Base-by-base conservation (phyloP, 441 rosid genomes). In the Eutrema salsugineum region DNA sequence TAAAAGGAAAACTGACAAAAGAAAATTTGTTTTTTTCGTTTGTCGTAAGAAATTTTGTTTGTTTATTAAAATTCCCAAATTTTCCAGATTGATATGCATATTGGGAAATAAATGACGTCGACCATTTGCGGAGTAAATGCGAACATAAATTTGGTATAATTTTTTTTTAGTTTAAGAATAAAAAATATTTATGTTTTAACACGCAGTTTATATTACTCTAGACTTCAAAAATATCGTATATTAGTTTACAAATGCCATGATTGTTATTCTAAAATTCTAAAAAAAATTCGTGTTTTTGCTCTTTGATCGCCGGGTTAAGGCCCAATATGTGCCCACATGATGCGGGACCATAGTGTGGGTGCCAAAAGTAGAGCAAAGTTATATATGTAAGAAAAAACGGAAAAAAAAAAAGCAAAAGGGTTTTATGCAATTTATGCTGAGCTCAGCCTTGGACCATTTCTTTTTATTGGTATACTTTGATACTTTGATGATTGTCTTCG, bases 331-430 rank as follows among this genome's bases (percentile, higher is more conserved):
- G 67, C 9, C 71, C 16, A 48, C 33, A 3, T 53, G 2, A 36
- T 7, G 4, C 5, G 66, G 79, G 79, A 70, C 75, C 79, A 76
- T 66, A 22, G 40, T 55, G 8, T 61, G 15, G 79, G 60, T 69
- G 70, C 79, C 79, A 63, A 75, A 68, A 75, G 70, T 30, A 62
- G 8, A 68, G 38, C 33, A 38, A 46, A 75, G 53, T 35, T 20
- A n/a, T n/a, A n/a, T n/a, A n/a, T 20, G 5, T 32, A 44, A 24
- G 8, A 9, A 46, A 16, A 27, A 54, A 27, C n/a, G 9, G 11
- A 22, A 44, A 68, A 60, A 75, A 44, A 40, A 47, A 69, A 69
- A 75, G 60, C 16, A 30, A 61, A 68, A 68, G 60, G 7, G 8
- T 42, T 19, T 61, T 46, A 14, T 55, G 46, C n/a, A n/a, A n/a